Evolutionary conservation across 179 eudicot species (phyloP).

Genomic region (Camellia oleifera): DNA sequence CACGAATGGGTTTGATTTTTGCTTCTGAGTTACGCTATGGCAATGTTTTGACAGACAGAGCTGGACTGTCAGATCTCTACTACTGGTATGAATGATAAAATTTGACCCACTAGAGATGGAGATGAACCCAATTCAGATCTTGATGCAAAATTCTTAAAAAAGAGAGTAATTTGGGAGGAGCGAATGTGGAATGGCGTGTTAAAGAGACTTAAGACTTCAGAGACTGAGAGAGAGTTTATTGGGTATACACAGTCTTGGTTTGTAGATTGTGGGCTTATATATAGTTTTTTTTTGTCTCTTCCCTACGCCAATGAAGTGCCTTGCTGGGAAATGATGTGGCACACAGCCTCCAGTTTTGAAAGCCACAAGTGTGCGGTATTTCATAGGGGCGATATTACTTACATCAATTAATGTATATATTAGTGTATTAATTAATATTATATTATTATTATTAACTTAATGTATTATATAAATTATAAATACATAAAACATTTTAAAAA

Average conservation of each 20-base stretch:
- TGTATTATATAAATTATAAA: too few relatives aligned
- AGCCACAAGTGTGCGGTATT: neutral
- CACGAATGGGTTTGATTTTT: conserved; percentile 14
- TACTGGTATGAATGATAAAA: neutral
- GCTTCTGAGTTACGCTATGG: conserved; percentile 8
- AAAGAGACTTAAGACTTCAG: neutral
- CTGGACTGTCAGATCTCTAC: conserved; percentile 4
- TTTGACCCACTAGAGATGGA: neutral
- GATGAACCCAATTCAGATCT: conserved; percentile 7
- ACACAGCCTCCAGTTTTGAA: neutral
- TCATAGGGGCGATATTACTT: too few relatives aligned
- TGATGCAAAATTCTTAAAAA: neutral
- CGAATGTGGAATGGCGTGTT: neutral
- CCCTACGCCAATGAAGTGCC: too few relatives aligned
- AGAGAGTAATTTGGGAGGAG: neutral
- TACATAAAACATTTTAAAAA: too few relatives aligned
- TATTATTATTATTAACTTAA: too few relatives aligned
- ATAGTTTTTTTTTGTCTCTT: neutral
- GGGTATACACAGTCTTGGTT: neutral
- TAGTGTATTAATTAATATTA: too few relatives aligned
- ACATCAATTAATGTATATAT: too few relatives aligned
- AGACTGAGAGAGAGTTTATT: neutral
- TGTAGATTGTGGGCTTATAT: neutral
- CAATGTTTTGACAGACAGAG: neutral
- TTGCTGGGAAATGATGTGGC: neutral